phyloP scores from a whole-genome alignment of 2,329 filamentous ascomycete species.

The Aspergillus amoenus region DNA sequence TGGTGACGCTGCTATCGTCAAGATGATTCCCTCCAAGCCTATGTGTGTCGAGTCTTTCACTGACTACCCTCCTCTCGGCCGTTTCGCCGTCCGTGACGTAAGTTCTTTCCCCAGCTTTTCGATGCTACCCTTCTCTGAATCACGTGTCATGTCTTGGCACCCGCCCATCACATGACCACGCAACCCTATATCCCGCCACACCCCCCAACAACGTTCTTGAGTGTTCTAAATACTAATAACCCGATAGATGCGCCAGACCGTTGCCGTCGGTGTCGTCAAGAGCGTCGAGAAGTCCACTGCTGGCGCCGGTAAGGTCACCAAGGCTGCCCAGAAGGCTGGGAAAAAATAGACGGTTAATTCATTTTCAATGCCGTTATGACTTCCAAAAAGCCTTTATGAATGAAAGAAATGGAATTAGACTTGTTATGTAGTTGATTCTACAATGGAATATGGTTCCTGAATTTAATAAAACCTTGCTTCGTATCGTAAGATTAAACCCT shows the following conservation, averaged over 20 bases:
- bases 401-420: constrained; percentile 8
- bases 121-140: neutral
- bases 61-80: constrained; percentile 97
- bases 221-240: too few species aligned
- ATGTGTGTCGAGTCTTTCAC: constrained; percentile 99
- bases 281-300: constrained; percentile 66
- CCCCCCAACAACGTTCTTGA: too few species aligned
- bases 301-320: constrained; percentile 60
- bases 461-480: neutral
- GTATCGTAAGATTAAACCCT: too few species aligned
- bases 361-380: neutral
- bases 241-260: neutral
- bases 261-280: constrained; percentile 55
- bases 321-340: constrained; percentile 64
- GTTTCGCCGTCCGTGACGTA: constrained; percentile 97
- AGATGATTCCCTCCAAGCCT: constrained; percentile 99
- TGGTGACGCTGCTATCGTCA: constrained; percentile 99
- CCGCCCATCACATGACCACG: too few species aligned
- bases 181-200: too few species aligned
- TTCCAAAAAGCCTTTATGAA: neutral
- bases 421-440: constrained; percentile 4
- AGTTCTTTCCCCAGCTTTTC: constrained; percentile 47
- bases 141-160: neutral
- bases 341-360: constrained; percentile 20
- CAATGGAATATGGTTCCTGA: neutral